phyloP scores from a whole-genome alignment of 345 rosid species.

The Melaleuca alternifolia region DNA sequence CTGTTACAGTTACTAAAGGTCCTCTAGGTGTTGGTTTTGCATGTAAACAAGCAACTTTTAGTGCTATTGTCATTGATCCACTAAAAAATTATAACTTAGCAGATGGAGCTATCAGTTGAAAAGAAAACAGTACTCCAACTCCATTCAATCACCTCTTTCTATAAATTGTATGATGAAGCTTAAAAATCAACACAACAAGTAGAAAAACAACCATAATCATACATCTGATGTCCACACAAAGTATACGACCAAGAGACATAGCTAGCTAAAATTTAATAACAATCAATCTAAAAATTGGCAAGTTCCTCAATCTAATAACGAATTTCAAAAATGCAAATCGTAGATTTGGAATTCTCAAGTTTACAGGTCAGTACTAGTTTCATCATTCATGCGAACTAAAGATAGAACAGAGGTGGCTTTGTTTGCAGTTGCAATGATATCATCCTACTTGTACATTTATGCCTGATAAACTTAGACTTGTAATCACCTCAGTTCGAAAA shows the following conservation, averaged over 20 bases:
- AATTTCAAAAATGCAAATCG: background rate
- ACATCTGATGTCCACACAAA: background rate
- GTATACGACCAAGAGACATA: background rate
- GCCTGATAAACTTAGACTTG: background rate
- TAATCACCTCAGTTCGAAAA: background rate
- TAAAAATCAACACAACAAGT: background rate
- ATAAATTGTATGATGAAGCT: background rate
- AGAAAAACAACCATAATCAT: background rate
- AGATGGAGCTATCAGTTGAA: background rate
- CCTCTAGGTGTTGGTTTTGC: background rate
- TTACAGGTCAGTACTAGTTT: background rate
- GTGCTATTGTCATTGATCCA: background rate
- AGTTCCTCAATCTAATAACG: background rate
- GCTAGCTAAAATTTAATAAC: background rate
- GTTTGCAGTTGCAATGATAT: background rate
- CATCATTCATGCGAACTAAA: background rate
- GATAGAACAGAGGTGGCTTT: background rate
- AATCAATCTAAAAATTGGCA: background rate
- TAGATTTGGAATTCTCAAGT: background rate
- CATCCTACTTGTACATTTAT: background rate
- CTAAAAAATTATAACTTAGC: background rate
- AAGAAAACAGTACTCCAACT: background rate
- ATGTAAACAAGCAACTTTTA: background rate
- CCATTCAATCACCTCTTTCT: background rate
- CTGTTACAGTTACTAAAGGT: background rate